Conservation (phyloP, 371 early-diverging fungal genomes). For the Thermomucor indicae-seudaticae region DNA sequence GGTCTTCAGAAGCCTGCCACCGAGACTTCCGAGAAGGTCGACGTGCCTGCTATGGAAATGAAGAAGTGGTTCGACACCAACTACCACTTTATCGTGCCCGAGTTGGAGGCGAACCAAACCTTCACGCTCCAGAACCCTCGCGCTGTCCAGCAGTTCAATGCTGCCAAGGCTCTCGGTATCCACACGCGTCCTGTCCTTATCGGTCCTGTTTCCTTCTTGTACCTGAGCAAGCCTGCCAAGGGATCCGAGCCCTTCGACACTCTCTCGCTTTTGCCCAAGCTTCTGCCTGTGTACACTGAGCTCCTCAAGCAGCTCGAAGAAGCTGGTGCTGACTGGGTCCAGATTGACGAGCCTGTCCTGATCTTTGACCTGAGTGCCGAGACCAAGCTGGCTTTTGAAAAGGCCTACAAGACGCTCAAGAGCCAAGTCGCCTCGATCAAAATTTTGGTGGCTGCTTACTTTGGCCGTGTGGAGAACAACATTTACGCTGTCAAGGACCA, state of each 20-base stretch:
- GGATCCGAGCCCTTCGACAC: conserved; percentile 62
- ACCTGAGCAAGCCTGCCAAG: conserved; percentile 79
- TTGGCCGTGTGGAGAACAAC: conserved; percentile 82
- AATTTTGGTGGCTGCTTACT: conserved; percentile 89
- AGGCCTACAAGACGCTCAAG: conserved; percentile 68
- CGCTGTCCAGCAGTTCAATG: conserved; percentile 83
- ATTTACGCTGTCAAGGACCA: conserved; percentile 62
- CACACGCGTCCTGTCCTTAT: conserved; percentile 88
- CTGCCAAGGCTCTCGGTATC: conserved; percentile 91
- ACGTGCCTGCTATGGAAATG: conserved; percentile 95
- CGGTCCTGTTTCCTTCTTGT: conserved; percentile 90
- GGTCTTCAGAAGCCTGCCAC: conserved; percentile 79
- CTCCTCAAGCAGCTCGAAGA: conserved; percentile 71
- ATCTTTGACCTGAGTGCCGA: conserved; percentile 67
- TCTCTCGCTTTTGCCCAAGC: conserved; percentile 64
- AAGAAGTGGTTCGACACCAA: conserved; percentile 98
- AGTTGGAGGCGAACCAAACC: conserved; percentile 70
- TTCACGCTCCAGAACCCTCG: conserved; percentile 74
- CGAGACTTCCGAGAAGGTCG: conserved; percentile 62
- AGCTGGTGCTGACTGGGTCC: conserved; percentile 92
- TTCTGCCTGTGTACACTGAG: conserved; percentile 78
- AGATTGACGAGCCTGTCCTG: conserved; percentile 91
- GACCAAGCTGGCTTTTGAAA: conserved; percentile 44
- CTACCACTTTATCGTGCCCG: conserved; percentile 90
- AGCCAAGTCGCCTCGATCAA: conserved; percentile 56